Base-by-base conservation (phyloP, 2,329 filamentous ascomycete species). In the Penicillium sp. region DNA sequence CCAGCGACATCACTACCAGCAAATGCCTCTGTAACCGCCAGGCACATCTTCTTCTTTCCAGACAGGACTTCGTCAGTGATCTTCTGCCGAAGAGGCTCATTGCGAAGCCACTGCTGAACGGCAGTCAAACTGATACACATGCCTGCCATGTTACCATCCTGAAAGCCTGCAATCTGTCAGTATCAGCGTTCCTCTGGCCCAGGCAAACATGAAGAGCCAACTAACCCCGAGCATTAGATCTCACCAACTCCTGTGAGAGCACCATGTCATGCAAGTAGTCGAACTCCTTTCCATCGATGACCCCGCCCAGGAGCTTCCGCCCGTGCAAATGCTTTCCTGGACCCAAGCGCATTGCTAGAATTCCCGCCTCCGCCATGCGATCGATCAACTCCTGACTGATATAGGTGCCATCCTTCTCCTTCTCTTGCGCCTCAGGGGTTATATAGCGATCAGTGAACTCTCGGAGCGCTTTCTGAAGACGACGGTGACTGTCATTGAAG, bases 11-110 rank as follows among this genome's bases (percentile, higher is more conserved):
- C 88, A 33, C 80, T 84, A 13, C 88, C 88, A 15, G 88, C 88
- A 69, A 94, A 93, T 0, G 88, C 88, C 70, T 95, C 88, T 1
- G 88, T 93, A 63, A 94, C 88, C 46, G 88, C 88, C 3, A 95
- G 75, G 64, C 85, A 91, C 65, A 93, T 88, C 76, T 90, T 90
- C 80, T 93, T 93, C 76, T 83, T 81, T 52, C 88, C 88, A 39
- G 78, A 80, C 57, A 94, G 78, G 40, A 88, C 83, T 61, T 93
- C 86, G 32, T 82, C 75, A 31, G 82, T 79, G 41, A 94, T 76
- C 46, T 76, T 76, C 58, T 83, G 77, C 70, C 83, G 83, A 60
- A 87, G 78, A 49, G 80, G 74, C 61, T 91, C 78, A 45, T 78
- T n/a, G n/a, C n/a, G 80, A 67, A 86, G 80, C 76, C 84, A 94